phyloP scores from a whole-genome alignment of 1,284 basidiomycete genomes.

The Ceratobasidium sp. region DNA sequence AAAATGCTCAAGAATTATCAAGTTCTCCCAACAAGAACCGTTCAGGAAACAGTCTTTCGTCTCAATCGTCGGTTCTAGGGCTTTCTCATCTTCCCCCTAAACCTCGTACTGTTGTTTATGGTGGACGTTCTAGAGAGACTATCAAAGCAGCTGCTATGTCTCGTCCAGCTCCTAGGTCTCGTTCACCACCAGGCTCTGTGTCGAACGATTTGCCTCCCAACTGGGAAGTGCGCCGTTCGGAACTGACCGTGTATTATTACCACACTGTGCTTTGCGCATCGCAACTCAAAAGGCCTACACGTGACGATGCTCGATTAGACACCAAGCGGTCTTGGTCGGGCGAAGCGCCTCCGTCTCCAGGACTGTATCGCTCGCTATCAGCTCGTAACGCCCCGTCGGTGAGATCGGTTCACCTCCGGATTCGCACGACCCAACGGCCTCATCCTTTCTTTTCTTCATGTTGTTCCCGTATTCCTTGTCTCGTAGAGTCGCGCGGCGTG shows the following conservation, averaged over 20 bases:
- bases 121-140: slow-evolving; percentile 38
- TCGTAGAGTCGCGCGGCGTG: slow-evolving; percentile 33
- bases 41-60: neutral
- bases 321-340: slow-evolving; percentile 24
- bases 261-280: slow-evolving; percentile 31
- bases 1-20: neutral
- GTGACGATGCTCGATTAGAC: slow-evolving; percentile 39
- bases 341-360: slow-evolving; percentile 27
- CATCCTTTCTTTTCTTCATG: slow-evolving; percentile 38
- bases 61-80: slow-evolving; percentile 18
- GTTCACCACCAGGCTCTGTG: slow-evolving; percentile 27
- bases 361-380: slow-evolving; percentile 12
- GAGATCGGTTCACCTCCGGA: slow-evolving; percentile 46
- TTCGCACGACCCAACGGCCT: slow-evolving; percentile 43
- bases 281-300: slow-evolving; percentile 37
- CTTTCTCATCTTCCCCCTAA: slow-evolving; percentile 41
- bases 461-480: slow-evolving; percentile 27
- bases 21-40: slow-evolving; percentile 13
- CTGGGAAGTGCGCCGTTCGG: slow-evolving; percentile 40
- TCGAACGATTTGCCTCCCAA: slow-evolving; percentile 18
- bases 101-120: slow-evolving; percentile 25
- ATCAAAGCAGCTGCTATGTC: slow-evolving; percentile 40
- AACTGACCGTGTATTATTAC: slow-evolving; percentile 40
- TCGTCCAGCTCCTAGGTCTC: slow-evolving; percentile 30
- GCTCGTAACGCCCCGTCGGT: slow-evolving; percentile 44